Conservation (phyloP, 2,329 filamentous ascomycete genomes). For the Colletotrichum siamense region DNA sequence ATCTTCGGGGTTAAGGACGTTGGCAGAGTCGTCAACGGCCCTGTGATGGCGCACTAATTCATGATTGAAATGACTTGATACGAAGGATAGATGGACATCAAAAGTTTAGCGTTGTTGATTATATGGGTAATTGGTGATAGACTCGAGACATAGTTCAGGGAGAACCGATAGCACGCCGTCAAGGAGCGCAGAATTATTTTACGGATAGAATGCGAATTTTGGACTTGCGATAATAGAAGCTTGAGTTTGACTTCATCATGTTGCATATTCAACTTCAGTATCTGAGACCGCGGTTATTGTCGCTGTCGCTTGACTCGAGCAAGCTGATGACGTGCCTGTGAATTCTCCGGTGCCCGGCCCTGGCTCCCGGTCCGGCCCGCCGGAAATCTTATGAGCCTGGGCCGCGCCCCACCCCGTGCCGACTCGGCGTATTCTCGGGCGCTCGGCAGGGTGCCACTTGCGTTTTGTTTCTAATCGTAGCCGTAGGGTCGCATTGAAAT, state of each 20-base stretch:
- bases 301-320: not conserved
- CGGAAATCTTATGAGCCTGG: not conserved
- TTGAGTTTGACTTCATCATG: not conserved
- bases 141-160: not conserved
- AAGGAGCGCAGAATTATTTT: not conserved
- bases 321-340: not conserved
- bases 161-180: not conserved
- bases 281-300: not conserved
- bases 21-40: not conserved
- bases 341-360: not conserved
- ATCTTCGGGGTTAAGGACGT: constrained; percentile 5
- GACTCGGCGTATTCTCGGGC: not conserved
- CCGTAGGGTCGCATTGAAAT: not conserved
- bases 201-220: not conserved
- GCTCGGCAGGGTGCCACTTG: not conserved
- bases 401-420: not conserved
- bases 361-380: not conserved
- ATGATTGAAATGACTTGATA: not conserved
- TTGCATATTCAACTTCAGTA: not conserved
- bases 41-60: not conserved
- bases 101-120: not conserved
- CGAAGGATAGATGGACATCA: not conserved
- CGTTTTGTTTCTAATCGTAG: not conserved
- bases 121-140: not conserved
- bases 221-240: not conserved